Percentiles rank a stretch among this genome's conserved stretches.
Evolutionary conservation across 495 filamentous ascomycete genomes (phyloP).

Genomic region (Hypoxylon subgilvum): DNA sequence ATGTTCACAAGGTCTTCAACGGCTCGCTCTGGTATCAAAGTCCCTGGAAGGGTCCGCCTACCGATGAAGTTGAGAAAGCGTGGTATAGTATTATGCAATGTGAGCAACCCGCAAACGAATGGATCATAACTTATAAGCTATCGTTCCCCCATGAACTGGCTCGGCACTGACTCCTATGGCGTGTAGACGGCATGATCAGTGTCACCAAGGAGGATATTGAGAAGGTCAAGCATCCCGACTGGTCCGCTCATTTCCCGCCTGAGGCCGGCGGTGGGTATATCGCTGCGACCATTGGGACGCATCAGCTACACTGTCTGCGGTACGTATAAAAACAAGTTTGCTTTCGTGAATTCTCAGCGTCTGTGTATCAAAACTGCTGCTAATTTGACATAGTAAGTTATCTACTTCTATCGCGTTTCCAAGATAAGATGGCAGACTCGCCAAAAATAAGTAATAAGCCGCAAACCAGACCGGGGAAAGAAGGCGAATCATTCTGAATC

Average conservation of each 20-base stretch:
- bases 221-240: constrained; percentile 8
- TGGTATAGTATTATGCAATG: too few relatives aligned
- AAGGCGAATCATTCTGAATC: too few relatives aligned
- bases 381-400: too few relatives aligned
- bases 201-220: constrained; percentile 10
- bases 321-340: too few relatives aligned
- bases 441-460: too few relatives aligned
- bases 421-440: too few relatives aligned
- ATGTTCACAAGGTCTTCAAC: constrained; percentile 15
- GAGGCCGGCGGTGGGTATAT: constrained; percentile 16
- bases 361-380: too few relatives aligned
- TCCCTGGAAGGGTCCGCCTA: constrained; percentile 29
- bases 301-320: constrained; percentile 32
- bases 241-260: constrained; percentile 3
- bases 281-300: constrained; percentile 23
- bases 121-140: not conserved
- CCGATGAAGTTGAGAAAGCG: not conserved
- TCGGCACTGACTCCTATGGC: not conserved
- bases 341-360: too few relatives aligned
- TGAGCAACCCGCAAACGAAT: too few relatives aligned
- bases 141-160: too few relatives aligned
- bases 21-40: constrained; percentile 26
- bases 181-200: constrained; percentile 12
- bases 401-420: too few relatives aligned
- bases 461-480: too few relatives aligned